These are phyloP conservation scores for Boletus reticulatus DNA, from an alignment of 768 basidiomycete species.

Conservation along the genomic window DNA sequence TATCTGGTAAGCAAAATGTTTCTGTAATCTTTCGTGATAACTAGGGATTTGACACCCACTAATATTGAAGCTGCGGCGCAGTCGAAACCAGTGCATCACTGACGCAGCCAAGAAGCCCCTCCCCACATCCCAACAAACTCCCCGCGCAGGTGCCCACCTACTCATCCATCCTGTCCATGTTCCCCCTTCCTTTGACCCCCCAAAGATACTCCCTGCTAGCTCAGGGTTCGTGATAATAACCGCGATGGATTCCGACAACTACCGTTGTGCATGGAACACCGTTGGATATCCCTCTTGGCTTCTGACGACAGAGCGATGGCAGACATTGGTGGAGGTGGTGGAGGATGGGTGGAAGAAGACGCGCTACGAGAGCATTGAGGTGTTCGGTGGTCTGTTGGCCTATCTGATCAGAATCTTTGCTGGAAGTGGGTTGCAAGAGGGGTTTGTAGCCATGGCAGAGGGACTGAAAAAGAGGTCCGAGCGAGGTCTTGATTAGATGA, in stretches of 20 bases:
- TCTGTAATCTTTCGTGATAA: no score
- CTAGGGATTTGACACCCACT: no score
- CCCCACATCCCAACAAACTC: constrained; percentile 42
- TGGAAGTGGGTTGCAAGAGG: constrained; percentile 39
- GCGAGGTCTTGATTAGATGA: neutral
- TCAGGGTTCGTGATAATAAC: constrained; percentile 48
- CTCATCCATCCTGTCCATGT: constrained; percentile 53
- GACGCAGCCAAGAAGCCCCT: constrained; percentile 42
- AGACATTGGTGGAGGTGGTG: constrained; percentile 46
- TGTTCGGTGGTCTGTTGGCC: constrained; percentile 55
- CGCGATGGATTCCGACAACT: constrained; percentile 48
- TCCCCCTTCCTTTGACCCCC: constrained; percentile 54
- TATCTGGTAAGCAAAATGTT: no score
- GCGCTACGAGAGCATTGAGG: constrained; percentile 62
- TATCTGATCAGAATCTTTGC: constrained; percentile 50
- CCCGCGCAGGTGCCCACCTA: constrained; percentile 47
- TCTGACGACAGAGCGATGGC: constrained; percentile 61
- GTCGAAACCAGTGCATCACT: constrained; percentile 48
- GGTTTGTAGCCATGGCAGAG: constrained; percentile 54
- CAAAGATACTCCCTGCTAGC: constrained; percentile 29
- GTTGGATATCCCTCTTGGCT: constrained; percentile 43
- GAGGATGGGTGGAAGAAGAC: constrained; percentile 48
- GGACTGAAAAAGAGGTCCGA: constrained; percentile 56
- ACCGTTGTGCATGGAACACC: constrained; percentile 57
- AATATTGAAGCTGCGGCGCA: constrained; percentile 20